Evolutionary conservation across 2,329 filamentous ascomycete species (phyloP).

Genomic region (Trichoderma aggressivum): DNA sequence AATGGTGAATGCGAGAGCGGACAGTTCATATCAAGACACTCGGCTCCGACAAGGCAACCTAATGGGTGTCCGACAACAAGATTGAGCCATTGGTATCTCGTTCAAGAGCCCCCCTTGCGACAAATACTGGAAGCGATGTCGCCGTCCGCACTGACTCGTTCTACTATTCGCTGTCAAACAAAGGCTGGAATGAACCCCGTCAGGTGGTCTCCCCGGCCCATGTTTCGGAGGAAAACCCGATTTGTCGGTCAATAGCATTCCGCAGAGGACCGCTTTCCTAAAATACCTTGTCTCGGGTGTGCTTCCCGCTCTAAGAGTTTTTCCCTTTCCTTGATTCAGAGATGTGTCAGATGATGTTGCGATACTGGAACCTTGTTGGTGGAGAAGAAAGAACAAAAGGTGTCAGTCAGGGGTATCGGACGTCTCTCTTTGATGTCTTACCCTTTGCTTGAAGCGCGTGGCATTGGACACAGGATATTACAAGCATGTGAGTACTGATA

Average conservation of each 20-base stretch:
- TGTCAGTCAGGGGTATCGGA: conserved; percentile 16
- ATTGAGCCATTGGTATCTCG: not conserved
- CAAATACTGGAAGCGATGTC: not conserved
- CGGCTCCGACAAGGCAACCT: not conserved
- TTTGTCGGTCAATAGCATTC: conserved; percentile 12
- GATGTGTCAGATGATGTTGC: not conserved
- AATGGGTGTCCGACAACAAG: not conserved
- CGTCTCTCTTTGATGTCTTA: conserved; percentile 10
- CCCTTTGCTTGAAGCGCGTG: not conserved
- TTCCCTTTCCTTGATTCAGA: not conserved
- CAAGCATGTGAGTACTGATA: not conserved
- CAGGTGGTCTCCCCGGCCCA: not conserved
- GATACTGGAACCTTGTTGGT: not conserved
- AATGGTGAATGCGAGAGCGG: not conserved
- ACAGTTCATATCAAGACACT: not conserved
- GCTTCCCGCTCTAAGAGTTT: not conserved
- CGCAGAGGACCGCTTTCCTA: not conserved
- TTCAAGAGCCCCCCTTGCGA: not conserved
- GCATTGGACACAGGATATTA: not conserved
- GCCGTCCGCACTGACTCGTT: not conserved
- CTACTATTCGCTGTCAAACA: not conserved
- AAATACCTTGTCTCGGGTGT: conserved; percentile 4
- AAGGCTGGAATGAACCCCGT: conserved; percentile 6
- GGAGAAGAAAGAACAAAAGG: not conserved
- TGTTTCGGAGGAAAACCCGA: not conserved